Evolutionary conservation across 257 asterid species (phyloP).

Genomic region (Ophiorrhiza pumila): DNA sequence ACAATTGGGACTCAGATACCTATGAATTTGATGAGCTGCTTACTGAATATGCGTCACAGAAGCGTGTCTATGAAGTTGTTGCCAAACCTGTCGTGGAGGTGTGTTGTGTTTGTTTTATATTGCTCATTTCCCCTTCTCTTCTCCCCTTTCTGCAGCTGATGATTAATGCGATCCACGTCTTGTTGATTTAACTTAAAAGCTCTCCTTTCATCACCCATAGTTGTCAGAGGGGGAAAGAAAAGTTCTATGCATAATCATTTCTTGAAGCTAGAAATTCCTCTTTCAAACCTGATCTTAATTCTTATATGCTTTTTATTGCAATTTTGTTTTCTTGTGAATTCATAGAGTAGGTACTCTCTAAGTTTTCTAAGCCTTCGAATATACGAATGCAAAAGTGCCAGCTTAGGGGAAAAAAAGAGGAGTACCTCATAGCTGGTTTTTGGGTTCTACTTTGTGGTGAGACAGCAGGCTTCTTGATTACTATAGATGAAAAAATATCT

Average conservation of each 20-base stretch:
- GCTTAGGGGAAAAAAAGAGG: too few relatives aligned
- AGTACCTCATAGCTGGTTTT: not conserved
- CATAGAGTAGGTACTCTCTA: not conserved
- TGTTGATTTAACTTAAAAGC: not conserved
- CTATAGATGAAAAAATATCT: not conserved
- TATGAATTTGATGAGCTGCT: constrained; percentile 95
- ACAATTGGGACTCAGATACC: constrained; percentile 99
- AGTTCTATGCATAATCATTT: not conserved
- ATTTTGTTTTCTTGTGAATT: not conserved
- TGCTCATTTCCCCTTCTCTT: not conserved
- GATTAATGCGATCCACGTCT: not conserved
- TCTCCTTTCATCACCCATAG: not conserved
- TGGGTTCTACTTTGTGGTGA: not conserved
- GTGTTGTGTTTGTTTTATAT: constrained; percentile 22
- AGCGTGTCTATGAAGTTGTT: constrained; percentile 96
- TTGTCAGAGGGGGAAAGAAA: not conserved
- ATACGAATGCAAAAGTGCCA: not conserved
- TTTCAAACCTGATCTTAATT: not conserved
- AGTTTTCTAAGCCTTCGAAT: not conserved
- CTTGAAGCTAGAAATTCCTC: not conserved
- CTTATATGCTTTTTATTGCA: too few relatives aligned
- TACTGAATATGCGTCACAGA: constrained; percentile 92
- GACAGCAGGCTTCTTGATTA: not conserved
- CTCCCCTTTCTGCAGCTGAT: not conserved
- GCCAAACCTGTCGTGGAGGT: constrained; percentile 99